phyloP scores from a whole-genome alignment of 352 stramenopile genomes.

The Elongisporangium undulatum region DNA sequence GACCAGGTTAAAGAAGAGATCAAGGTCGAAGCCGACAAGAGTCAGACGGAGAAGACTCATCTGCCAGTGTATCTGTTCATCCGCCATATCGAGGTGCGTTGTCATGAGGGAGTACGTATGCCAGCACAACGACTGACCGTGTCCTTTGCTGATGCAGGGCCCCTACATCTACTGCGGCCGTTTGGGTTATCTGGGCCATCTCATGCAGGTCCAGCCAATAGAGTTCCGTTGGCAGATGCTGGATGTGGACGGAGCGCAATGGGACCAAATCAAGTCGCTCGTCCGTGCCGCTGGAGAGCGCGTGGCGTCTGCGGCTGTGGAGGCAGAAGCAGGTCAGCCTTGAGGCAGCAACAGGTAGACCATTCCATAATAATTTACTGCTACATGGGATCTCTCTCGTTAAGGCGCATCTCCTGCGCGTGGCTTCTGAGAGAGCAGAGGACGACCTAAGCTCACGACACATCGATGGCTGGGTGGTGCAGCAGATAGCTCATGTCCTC shows the following conservation, averaged over 20 bases:
- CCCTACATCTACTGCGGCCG: conserved; percentile 69
- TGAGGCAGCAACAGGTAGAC: background rate
- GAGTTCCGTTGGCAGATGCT: conserved; percentile 71
- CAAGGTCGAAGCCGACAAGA: conserved; percentile 1
- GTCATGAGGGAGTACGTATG: background rate
- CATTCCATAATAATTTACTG: background rate
- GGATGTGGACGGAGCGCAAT: conserved; percentile 26
- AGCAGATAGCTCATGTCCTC: conserved; percentile 35
- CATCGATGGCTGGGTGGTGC: conserved; percentile 28
- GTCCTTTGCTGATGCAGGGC: conserved; percentile 8
- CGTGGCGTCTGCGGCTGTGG: conserved; percentile 8
- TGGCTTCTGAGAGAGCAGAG: background rate
- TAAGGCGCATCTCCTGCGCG: background rate
- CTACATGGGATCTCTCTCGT: background rate
- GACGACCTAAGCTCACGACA: conserved; percentile 25
- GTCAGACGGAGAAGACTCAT: background rate
- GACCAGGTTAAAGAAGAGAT: background rate
- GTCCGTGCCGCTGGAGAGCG: conserved; percentile 9
- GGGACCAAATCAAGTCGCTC: conserved; percentile 20
- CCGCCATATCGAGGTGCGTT: conserved; percentile 28
- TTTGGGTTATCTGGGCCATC: conserved; percentile 44
- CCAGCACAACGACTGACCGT: no score
- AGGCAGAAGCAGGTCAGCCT: background rate
- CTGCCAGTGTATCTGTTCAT: conserved; percentile 49
- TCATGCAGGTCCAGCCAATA: conserved; percentile 20